Evolutionary conservation across 2,329 filamentous ascomycete genomes (phyloP), one percentile per base, ranked within the genome.

Genomic region (Fusarium xylarioides): DNA sequence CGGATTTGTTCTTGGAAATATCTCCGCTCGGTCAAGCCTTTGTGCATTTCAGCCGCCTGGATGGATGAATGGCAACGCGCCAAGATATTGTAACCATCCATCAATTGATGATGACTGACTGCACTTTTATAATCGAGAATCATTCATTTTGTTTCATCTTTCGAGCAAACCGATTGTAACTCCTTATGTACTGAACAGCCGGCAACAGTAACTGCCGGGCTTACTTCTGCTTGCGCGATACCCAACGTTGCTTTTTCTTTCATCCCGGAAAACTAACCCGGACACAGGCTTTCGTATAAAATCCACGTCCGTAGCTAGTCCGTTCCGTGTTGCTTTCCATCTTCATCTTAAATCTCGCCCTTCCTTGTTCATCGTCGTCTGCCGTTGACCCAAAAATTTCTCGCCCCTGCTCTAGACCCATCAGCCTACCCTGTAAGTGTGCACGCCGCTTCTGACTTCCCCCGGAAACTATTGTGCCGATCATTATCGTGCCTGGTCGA

Each of bases 401-500:
- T 58, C 49, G 42, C 60, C 68, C 72, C 72, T 72, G 63, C 37
- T 65, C 52, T 54, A 66, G 63, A 59, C 58, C 64, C 70, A 58
- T 64, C 73, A 69, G 58, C 63, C 44, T 74, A 67, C 57, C 57
- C 55, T 68, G 56, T 62, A 56, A 71, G 66, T 68, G 66, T 66
- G 68, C 68, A 76, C 76, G 73, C 76, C 74, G 78, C 74, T 70
- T 71, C 66, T 60, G 40, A 70, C 65, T 50, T 57, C 63, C 73
- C 76, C 76, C 66, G 68, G 74, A 74, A 75, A 74, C 69, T 69
- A 75, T 68, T 77, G 74, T 40, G 76, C 70, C 74, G 74, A 76
- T 78, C 76, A 71, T 76, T 74, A 68, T 78, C 73, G 72, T 78
- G 74, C 60, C 74, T 76, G 72, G 62, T 68, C 46, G 65, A 70